phyloP scores from a whole-genome alignment of 2,329 filamentous ascomycete genomes.

The Calonectria henricotiae region DNA sequence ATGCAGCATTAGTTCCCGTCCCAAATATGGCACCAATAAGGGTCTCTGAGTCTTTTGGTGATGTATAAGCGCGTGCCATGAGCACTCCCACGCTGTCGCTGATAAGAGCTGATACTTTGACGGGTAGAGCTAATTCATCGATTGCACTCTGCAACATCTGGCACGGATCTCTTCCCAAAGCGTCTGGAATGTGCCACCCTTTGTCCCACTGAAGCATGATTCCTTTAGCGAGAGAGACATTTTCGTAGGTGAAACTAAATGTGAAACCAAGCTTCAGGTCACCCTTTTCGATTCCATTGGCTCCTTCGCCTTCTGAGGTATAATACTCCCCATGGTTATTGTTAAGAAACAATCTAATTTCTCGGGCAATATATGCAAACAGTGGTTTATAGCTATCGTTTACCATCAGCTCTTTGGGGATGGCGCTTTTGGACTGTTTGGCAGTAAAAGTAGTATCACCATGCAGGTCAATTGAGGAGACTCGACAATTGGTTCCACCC shows the following conservation, averaged over 20 bases:
- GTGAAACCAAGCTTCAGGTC: constrained; percentile 21
- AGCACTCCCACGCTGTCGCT: constrained; percentile 76
- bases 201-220: constrained; percentile 33
- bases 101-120: constrained; percentile 28
- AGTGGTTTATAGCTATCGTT: constrained; percentile 25
- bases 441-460: constrained; percentile 80
- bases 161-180: constrained; percentile 28
- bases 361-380: constrained; percentile 20
- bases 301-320: not conserved
- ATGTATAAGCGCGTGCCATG: constrained; percentile 80
- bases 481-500: constrained; percentile 57
- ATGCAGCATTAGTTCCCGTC: constrained; percentile 86
- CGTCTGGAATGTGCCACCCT: constrained; percentile 28
- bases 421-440: constrained; percentile 56
- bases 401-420: constrained; percentile 25
- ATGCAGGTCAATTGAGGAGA: constrained; percentile 60
- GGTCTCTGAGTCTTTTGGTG: constrained; percentile 62
- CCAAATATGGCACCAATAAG: constrained; percentile 86
- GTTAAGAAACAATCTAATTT: constrained; percentile 9
- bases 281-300: not conserved
- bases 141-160: constrained; percentile 29
- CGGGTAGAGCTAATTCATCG: constrained; percentile 14
- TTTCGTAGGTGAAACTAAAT: constrained; percentile 32
- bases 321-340: not conserved
- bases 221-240: constrained; percentile 17